Base-by-base conservation (phyloP, 352 stramenopile species). In the Pythium insidiosum region DNA sequence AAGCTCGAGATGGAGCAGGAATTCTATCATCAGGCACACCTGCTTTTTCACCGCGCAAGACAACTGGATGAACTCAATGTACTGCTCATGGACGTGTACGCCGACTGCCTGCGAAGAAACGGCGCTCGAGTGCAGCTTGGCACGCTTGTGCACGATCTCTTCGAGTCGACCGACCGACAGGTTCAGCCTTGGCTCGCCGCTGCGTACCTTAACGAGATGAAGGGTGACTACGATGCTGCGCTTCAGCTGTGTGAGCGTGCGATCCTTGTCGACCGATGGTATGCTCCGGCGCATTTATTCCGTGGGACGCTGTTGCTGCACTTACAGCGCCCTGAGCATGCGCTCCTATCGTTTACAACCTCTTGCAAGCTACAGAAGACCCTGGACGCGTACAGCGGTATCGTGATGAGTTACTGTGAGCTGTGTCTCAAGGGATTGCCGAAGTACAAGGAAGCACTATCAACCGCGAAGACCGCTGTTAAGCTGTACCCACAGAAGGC, bases 401-500 rank as follows among this genome's bases (percentile, higher is more conserved):
- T 93, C 33, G 69, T 88, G 22, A 70, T 68, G 24, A 82, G 71
- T 50, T 88, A 87, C 50, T 89, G 77, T 25, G 70, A 79, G 15
- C 50, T 92, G 31, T 84, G 55, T 47, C 47, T 67, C 6, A 62
- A 78, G 25, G 77, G 73, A 30, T 58, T 73, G 15, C 75, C 80
- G 46, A 70, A 73, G 28, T 89, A 83, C 68, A 84, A 83, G 21
- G 77, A 93, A 43, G 80, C 80, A 0, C 63, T 89, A 22, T 63
- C 60, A 18, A 75, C 71, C 2, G 80, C 80, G 21, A 79, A 79
- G 39, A 76, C 68, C 12, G 63, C 84, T 7, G 58, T 88, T 15
- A 84, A 83, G 43, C 43, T 87, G 15, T 87, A 82, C 30, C 77
- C 80, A 2, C 62, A 81, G 1, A 81, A 82, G 28, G 65, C 75